phyloP scores from a whole-genome alignment of 768 basidiomycete species.

The Mycena indigotica region DNA sequence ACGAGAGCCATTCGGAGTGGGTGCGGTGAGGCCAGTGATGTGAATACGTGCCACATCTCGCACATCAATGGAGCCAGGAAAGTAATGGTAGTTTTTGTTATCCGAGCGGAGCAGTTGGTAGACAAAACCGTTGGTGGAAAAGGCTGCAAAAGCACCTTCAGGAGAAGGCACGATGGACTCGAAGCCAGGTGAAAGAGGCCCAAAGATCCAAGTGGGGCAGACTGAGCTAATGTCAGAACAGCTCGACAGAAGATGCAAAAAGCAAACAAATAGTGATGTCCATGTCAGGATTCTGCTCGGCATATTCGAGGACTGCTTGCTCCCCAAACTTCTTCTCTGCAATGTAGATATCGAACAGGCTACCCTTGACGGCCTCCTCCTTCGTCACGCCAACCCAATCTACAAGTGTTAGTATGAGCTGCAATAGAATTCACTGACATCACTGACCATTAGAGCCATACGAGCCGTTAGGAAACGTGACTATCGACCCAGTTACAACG shows the following conservation, averaged over 20 bases:
- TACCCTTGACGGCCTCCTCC: constrained; percentile 15
- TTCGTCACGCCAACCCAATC: constrained; percentile 16
- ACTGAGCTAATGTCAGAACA: neutral
- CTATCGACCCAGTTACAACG: constrained; percentile 25
- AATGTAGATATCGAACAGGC: neutral
- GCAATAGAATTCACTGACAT: no score
- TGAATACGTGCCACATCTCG: constrained; percentile 19
- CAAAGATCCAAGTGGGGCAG: neutral
- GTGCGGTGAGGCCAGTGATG: constrained; percentile 9
- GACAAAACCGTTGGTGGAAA: neutral
- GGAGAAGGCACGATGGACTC: neutral
- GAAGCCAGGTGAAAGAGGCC: neutral
- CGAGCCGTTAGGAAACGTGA: constrained; percentile 10
- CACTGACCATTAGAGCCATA: no score
- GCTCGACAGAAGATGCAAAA: neutral
- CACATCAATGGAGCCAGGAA: constrained; percentile 11
- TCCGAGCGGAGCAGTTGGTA: constrained; percentile 1
- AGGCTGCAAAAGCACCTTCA: neutral
- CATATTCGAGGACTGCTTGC: constrained; percentile 14
- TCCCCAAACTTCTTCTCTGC: constrained; percentile 18
- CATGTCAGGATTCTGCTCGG: constrained; percentile 19
- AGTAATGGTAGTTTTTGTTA: neutral
- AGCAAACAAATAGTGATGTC: constrained; percentile 17
- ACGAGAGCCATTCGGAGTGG: neutral
- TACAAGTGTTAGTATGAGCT: no score